A percentile compares a stretch with the other conserved stretches of the same genome.
Evolutionary conservation across 2,329 filamentous ascomycete species (phyloP).

Genomic region (Diaporthe sp.): DNA sequence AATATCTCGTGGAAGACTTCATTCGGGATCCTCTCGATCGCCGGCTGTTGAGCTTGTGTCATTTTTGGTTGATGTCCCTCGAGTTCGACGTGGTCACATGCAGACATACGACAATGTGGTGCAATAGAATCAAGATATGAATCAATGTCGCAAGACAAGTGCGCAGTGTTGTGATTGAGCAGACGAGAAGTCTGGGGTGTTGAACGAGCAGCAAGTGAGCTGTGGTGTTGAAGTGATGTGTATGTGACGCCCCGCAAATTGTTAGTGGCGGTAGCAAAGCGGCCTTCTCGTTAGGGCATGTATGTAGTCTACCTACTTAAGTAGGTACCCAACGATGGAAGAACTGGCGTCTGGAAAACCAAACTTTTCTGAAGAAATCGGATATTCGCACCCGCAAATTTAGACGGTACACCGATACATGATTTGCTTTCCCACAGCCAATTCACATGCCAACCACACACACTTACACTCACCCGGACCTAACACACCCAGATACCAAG

Average conservation of each 20-base stretch:
- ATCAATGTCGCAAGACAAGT: neutral
- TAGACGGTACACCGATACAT: no score
- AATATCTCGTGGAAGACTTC: neutral
- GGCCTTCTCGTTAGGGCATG: neutral
- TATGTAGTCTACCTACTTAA: no score
- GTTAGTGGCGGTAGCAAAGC: neutral
- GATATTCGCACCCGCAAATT: no score
- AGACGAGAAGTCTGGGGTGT: neutral
- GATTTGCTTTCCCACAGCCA: no score
- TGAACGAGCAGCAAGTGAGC: neutral
- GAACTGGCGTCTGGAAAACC: neutral
- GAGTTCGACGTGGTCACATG: no score
- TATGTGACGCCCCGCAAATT: neutral
- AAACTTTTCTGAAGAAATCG: no score
- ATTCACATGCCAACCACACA: no score
- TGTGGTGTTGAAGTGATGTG: neutral
- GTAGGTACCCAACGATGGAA: neutral
- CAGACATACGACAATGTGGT: neutral
- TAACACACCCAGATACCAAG: neutral
- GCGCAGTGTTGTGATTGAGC: no score
- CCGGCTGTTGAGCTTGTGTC: neutral
- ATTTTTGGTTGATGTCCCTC: neutral
- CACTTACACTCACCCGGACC: no score
- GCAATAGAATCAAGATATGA: neutral
- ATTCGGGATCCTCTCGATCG: neutral